Percentiles rank a stretch among this genome's conserved stretches.
These are phyloP conservation scores for Mucuna pruriens DNA, from an alignment of 306 rosid species.

Conservation along the genomic window DNA sequence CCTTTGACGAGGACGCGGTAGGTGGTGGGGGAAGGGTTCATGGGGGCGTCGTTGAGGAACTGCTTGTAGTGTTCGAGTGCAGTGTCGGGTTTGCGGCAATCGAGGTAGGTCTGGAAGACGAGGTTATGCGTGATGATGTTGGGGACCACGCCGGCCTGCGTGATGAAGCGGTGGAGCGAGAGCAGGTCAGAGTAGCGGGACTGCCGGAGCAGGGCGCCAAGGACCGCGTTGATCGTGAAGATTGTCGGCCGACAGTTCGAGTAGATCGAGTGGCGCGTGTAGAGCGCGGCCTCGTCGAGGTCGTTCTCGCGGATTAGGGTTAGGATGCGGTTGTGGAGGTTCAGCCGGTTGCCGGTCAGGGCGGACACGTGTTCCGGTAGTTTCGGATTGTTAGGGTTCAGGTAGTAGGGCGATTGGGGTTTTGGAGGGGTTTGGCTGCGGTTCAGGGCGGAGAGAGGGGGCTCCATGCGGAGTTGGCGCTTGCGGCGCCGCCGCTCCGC, in stretches of 20 bases:
- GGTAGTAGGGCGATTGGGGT: constrained; percentile 54
- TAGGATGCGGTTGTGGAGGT: constrained; percentile 80
- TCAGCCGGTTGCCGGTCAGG: constrained; percentile 78
- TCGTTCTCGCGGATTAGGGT: constrained; percentile 78
- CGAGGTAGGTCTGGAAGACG: constrained; percentile 87
- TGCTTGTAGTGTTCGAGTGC: constrained; percentile 94
- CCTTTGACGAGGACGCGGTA: constrained; percentile 76
- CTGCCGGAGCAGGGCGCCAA: constrained; percentile 80
- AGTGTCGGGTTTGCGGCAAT: constrained; percentile 86
- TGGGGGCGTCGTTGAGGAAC: constrained; percentile 82
- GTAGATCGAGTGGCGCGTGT: constrained; percentile 91
- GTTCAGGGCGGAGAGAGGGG: constrained; percentile 85
- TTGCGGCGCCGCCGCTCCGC: constrained; percentile 96
- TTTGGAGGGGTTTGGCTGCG: constrained; percentile 52
- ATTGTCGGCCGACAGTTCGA: constrained; percentile 96
- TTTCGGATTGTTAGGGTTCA: constrained; percentile 84
- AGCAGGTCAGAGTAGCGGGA: constrained; percentile 85
- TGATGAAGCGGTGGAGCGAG: constrained; percentile 89
- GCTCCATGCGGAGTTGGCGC: constrained; percentile 96
- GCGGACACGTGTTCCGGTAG: constrained; percentile 85
- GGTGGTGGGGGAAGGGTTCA: constrained; percentile 85
- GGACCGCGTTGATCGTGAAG: constrained; percentile 86
- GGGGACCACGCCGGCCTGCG: constrained; percentile 92
- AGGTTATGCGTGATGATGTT: constrained; percentile 84
- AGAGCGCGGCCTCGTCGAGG: constrained; percentile 91